phyloP scores from a whole-genome alignment of 495 filamentous ascomycete genomes.

The Penicillium maclennaniae region DNA sequence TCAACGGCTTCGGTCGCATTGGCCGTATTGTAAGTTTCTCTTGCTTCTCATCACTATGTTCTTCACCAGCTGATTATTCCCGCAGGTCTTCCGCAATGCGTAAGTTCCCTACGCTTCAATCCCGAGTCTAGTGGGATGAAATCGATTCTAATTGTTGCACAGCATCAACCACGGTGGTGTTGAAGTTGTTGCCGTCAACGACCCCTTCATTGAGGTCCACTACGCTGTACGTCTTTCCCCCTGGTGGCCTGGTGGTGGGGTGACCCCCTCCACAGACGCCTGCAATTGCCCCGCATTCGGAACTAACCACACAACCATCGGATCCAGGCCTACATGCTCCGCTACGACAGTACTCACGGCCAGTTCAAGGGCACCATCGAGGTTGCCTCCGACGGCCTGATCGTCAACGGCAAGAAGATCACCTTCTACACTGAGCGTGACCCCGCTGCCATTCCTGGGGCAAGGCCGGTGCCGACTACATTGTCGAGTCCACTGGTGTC shows the following conservation, averaged over 20 bases:
- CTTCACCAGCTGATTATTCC: slow-evolving; percentile 17
- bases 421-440: slow-evolving; percentile 94
- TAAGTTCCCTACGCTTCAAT: slow-evolving; percentile 40
- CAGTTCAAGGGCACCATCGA: slow-evolving; percentile 89
- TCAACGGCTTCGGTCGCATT: slow-evolving; percentile 99
- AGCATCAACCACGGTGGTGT: slow-evolving; percentile 82
- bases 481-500: slow-evolving; percentile 98
- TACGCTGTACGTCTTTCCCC: slow-evolving; percentile 75
- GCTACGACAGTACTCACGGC: slow-evolving; percentile 97
- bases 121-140: slow-evolving; percentile 6
- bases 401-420: slow-evolving; percentile 93
- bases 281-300: background rate
- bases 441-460: slow-evolving; percentile 86
- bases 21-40: slow-evolving; percentile 75
- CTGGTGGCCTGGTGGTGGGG: background rate
- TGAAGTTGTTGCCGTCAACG: slow-evolving; percentile 93
- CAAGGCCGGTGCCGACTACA: slow-evolving; percentile 85
- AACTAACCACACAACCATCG: background rate
- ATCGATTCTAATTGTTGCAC: slow-evolving; percentile 39
- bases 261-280: background rate
- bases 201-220: slow-evolving; percentile 97
- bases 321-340: slow-evolving; percentile 92
- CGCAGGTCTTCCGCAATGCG: slow-evolving; percentile 73
- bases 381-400: slow-evolving; percentile 65
- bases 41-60: background rate